Percentiles rank a stretch among this genome's conserved stretches.
Conservation (phyloP, 495 filamentous ascomycete species). For the Tuber brumale region DNA sequence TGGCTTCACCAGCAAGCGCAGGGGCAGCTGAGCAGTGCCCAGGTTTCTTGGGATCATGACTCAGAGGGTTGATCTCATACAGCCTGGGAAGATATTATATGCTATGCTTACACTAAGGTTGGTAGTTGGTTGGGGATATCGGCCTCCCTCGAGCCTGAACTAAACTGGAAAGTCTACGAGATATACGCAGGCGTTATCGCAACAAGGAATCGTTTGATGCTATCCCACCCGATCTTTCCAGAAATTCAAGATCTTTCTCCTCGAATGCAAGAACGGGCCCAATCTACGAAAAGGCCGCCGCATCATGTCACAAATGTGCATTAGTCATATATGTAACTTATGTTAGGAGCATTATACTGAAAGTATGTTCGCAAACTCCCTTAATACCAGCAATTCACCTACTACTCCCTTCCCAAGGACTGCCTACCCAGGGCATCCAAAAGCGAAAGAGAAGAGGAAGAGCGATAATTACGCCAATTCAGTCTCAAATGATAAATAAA, state of each 20-base stretch:
- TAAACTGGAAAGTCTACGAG: neutral
- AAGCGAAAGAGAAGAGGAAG: neutral
- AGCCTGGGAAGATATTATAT: neutral
- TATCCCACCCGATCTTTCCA: neutral
- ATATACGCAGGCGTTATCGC: neutral
- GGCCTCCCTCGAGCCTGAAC: neutral
- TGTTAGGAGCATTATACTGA: neutral
- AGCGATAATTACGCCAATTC: neutral
- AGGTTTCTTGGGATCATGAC: neutral
- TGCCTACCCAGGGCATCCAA: neutral
- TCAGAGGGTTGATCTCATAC: neutral
- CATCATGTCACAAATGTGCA: neutral
- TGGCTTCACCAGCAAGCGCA: neutral
- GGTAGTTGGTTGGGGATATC: neutral
- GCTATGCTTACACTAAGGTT: neutral
- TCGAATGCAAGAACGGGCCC: neutral
- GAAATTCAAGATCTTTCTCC: neutral
- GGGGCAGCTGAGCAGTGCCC: neutral
- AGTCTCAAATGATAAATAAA: neutral
- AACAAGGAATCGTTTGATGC: neutral
- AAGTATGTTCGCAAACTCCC: neutral
- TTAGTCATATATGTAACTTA: neutral
- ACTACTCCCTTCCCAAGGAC: neutral
- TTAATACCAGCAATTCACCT: neutral
- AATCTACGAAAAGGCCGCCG: neutral